A percentile compares a stretch with the other conserved stretches of the same genome.
Evolutionary conservation across 495 filamentous ascomycete species (phyloP).

Genomic region (Ascodesmis nigricans): DNA sequence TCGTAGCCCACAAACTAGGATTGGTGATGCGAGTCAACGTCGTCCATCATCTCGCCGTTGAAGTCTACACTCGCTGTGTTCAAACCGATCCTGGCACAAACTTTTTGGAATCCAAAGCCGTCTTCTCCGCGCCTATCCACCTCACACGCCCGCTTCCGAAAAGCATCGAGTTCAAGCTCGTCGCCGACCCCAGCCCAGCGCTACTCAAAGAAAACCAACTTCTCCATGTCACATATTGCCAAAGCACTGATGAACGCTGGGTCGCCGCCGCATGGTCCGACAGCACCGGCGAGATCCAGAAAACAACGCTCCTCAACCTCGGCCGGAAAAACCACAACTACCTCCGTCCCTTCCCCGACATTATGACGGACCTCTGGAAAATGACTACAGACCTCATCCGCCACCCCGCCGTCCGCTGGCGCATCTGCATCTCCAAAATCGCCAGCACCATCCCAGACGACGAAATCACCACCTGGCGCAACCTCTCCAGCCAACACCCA

Average conservation of each 20-base stretch:
- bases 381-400: constrained; percentile 59
- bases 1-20: constrained; percentile 41
- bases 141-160: constrained; percentile 52
- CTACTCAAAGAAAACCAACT: constrained; percentile 63
- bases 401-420: constrained; percentile 50
- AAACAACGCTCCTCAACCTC: constrained; percentile 42
- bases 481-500: constrained; percentile 39
- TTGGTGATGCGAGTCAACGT: constrained; percentile 2
- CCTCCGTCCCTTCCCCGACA: constrained; percentile 35
- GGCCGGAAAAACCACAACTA: constrained; percentile 37
- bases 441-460: constrained; percentile 42
- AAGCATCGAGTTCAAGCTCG: constrained; percentile 58
- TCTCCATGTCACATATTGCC: constrained; percentile 71
- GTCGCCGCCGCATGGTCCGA: constrained; percentile 84
- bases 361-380: constrained; percentile 64
- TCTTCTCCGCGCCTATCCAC: constrained; percentile 46
- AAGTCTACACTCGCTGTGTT: constrained; percentile 70
- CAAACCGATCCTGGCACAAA: constrained; percentile 27
- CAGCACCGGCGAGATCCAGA: constrained; percentile 54
- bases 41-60: constrained; percentile 35
- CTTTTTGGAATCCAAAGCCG: constrained; percentile 9
- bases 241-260: constrained; percentile 68
- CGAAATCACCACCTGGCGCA: constrained; percentile 44
- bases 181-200: constrained; percentile 39
- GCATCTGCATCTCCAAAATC: constrained; percentile 52